phyloP scores from a whole-genome alignment of 352 stramenopile species.

The Aphanomyces stellatus region DNA sequence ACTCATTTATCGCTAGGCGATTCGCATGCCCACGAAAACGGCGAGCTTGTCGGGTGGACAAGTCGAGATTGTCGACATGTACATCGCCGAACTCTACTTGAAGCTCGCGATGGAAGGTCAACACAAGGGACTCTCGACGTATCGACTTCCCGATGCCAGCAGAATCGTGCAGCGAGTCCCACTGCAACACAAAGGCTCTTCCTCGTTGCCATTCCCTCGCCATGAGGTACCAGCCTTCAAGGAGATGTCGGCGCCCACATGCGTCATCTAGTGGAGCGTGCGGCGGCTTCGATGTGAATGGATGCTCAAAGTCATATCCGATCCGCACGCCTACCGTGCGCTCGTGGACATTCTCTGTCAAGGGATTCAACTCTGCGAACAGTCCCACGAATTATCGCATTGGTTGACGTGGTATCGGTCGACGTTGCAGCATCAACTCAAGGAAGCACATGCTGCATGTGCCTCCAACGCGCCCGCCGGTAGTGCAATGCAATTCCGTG shows the following conservation, averaged over 20 bases:
- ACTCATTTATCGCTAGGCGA: not conserved
- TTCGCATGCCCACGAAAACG: not conserved
- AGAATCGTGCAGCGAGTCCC: not conserved
- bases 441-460: not conserved
- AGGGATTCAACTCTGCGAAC: not conserved
- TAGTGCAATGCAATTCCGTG: not conserved
- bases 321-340: not conserved
- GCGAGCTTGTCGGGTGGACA: not conserved
- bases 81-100: slow-evolving; percentile 7
- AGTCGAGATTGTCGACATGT: not conserved
- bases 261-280: not conserved
- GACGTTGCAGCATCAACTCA: not conserved
- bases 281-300: slow-evolving; percentile 1
- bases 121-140: not conserved
- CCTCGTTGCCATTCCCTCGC: not conserved
- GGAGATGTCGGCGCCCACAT: not conserved
- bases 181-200: not conserved
- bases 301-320: not conserved
- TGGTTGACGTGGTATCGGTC: not conserved
- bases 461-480: not conserved
- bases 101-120: not conserved
- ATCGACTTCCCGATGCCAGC: not conserved
- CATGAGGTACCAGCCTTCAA: not conserved
- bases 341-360: not conserved
- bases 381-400: not conserved